Conservation (phyloP, 2,329 filamentous ascomycete genomes). For the Nothophaeocryptopus gaeumannii region DNA sequence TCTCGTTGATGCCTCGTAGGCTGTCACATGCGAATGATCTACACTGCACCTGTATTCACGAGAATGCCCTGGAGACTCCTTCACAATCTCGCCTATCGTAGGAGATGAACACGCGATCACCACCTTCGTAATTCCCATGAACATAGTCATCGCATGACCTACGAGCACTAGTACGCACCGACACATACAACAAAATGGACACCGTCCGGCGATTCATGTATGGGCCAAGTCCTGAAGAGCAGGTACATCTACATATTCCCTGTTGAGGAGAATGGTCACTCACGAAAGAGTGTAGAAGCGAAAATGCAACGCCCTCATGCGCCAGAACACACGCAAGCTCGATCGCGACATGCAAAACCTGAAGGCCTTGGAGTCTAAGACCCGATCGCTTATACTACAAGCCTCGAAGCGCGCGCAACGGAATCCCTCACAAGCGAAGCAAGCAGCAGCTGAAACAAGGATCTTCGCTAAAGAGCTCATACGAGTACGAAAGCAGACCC, state of each 20-base stretch:
- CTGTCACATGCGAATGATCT: too few relatives aligned
- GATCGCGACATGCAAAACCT: conserved; percentile 85
- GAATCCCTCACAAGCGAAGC: conserved; percentile 73
- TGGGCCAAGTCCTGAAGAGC: conserved; percentile 87
- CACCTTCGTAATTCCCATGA: background rate
- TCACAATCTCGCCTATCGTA: too few relatives aligned
- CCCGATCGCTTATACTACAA: conserved; percentile 77
- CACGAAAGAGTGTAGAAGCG: conserved; percentile 62
- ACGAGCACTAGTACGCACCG: too few relatives aligned
- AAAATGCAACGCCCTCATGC: conserved; percentile 90
- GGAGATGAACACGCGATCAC: too few relatives aligned
- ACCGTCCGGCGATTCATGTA: conserved; percentile 80
- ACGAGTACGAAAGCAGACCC: conserved; percentile 70
- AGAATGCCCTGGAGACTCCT: too few relatives aligned
- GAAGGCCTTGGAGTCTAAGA: conserved; percentile 76
- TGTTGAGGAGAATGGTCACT: conserved; percentile 1
- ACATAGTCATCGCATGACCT: too few relatives aligned
- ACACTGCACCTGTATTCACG: too few relatives aligned
- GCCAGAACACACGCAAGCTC: conserved; percentile 85
- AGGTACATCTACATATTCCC: conserved; percentile 57
- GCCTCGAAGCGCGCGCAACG: conserved; percentile 78
- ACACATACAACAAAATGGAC: too few relatives aligned
- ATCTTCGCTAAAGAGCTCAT: conserved; percentile 87
- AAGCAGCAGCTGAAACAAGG: conserved; percentile 78
- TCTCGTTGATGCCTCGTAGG: too few relatives aligned